Evolutionary conservation across 768 basidiomycete genomes (phyloP), one percentile per base, ranked within the genome.

Genomic region (Gymnopilus dilepis): DNA sequence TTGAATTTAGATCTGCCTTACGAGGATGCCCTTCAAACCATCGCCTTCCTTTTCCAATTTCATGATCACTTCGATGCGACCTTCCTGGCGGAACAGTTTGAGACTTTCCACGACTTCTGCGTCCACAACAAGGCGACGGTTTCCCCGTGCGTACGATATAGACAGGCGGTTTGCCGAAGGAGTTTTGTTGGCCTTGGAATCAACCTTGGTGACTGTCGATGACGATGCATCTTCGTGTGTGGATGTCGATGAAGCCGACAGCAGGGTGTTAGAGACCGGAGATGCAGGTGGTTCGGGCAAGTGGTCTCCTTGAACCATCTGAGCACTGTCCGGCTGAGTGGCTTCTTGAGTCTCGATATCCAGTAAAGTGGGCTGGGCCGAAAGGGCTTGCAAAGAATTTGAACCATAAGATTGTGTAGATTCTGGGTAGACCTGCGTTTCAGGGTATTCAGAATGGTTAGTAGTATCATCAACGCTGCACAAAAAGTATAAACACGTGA

Each of bases 81-180:
- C 95, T 55, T 93, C 91, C 31, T 82, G 82, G 40, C 97, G 84
- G 74, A 86, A 90, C 9, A 99, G 84, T 67, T 86, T 89, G 58
- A 99, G 81, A 51, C 81, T 83, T 41, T 94, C 87, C 21, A 99
- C 93, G 28, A 91, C 86, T 65, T 91, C 90, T 2, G 97, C 92
- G 73, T 99, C 90, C 60, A 99, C 81, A 26, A 97, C 90, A 52
- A 99, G 80, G 40, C 97, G 84, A 51, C 93, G 82, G 60, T 89
- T 89, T 52, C 94, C 95, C 43, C 89, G 89, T 58, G 95, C 94
- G 75, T 97, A 99, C 0, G 97, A 91, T 73, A 99, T 95, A 7
- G 96, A 97, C n/a, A 99, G 76, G 17, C 92, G 86, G 67, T 93
- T 94, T 30, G 91, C 88, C 41, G 91, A 92, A 8, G 91, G 89